These are phyloP conservation scores for Nematodospora valgi DNA, from an alignment of 805 yeast genomes.

Conservation along the genomic window DNA sequence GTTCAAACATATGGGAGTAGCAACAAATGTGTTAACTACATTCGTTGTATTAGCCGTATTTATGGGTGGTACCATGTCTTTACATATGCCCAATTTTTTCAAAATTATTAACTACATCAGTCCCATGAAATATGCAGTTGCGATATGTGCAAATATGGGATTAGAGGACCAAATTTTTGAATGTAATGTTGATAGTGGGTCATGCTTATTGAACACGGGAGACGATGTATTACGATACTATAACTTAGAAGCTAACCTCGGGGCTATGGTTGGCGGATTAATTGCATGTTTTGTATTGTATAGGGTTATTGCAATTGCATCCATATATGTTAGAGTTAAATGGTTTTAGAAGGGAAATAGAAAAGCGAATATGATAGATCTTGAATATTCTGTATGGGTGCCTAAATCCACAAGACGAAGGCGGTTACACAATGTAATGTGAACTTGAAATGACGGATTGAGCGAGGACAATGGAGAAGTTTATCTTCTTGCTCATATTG, in stretches of 20 bases:
- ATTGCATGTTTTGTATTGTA: conserved; percentile 32
- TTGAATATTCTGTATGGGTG: not conserved
- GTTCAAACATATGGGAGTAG: conserved; percentile 74
- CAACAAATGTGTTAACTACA: conserved; percentile 67
- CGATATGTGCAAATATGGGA: conserved; percentile 56
- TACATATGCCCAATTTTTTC: conserved; percentile 68
- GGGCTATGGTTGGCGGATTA: conserved; percentile 32
- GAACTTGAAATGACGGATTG: too few species aligned
- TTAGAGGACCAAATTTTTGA: conserved; percentile 48
- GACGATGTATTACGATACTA: conserved; percentile 29
- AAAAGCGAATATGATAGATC: not conserved
- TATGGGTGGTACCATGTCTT: conserved; percentile 83
- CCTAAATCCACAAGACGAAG: not conserved
- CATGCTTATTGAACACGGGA: conserved; percentile 30
- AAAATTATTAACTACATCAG: conserved; percentile 71
- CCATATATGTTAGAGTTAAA: conserved; percentile 24
- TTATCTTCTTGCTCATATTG: too few species aligned
- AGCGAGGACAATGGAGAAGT: too few species aligned
- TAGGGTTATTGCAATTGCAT: conserved; percentile 26
- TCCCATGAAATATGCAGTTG: conserved; percentile 72
- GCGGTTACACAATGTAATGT: too few species aligned
- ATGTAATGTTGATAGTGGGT: conserved; percentile 33
- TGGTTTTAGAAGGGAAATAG: conserved; percentile 9
- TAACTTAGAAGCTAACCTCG: conserved; percentile 22
- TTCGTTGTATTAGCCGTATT: conserved; percentile 68